Percentiles rank a stretch among this genome's conserved stretches.
These are phyloP conservation scores for Pseudohalonectria lignicola DNA, from an alignment of 2,329 filamentous ascomycete species.

Conservation along the genomic window DNA sequence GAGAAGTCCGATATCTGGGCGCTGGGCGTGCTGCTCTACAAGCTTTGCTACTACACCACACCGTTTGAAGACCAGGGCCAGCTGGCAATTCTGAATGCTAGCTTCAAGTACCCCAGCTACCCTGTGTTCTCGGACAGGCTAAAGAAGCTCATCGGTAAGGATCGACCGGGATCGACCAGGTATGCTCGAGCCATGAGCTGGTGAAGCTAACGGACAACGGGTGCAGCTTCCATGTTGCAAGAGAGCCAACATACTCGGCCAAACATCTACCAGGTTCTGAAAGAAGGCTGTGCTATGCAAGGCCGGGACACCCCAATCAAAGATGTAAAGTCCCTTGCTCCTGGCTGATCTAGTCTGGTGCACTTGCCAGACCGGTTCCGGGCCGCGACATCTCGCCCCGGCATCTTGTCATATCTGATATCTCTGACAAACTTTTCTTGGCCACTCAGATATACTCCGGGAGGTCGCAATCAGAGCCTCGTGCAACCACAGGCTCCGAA, in stretches of 20 bases:
- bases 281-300: slow-evolving; percentile 81
- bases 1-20: slow-evolving; percentile 99
- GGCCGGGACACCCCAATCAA: slow-evolving; percentile 77
- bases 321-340: slow-evolving; percentile 56
- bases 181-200: neutral
- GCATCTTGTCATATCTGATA: no score
- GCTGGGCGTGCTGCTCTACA: slow-evolving; percentile 87
- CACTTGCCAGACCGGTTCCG: no score
- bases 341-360: slow-evolving; percentile 4
- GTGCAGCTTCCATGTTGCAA: slow-evolving; percentile 78
- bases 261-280: slow-evolving; percentile 88
- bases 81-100: slow-evolving; percentile 93
- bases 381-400: no score
- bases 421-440: no score
- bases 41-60: slow-evolving; percentile 97
- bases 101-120: slow-evolving; percentile 81
- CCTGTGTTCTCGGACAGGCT: slow-evolving; percentile 82
- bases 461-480: slow-evolving; percentile 52
- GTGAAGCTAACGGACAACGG: no score
- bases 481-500: slow-evolving; percentile 28
- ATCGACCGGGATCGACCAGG: no score
- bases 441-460: slow-evolving; percentile 71
- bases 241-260: slow-evolving; percentile 71
- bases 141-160: slow-evolving; percentile 81
- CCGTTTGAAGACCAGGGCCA: slow-evolving; percentile 97